Conservation (phyloP, 2,329 filamentous ascomycete genomes). For the Epichloe typhina region DNA sequence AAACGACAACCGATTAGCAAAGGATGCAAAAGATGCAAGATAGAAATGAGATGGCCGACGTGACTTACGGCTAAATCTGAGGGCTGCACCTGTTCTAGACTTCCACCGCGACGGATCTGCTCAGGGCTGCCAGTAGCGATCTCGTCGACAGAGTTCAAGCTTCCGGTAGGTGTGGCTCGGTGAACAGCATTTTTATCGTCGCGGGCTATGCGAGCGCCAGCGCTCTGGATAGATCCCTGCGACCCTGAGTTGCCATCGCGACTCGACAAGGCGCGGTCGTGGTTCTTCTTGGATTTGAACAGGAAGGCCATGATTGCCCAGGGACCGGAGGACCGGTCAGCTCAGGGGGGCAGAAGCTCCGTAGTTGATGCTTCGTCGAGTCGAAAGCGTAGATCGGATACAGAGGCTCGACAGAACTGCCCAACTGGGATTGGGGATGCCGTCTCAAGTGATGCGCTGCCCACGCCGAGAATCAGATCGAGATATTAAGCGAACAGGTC, state of each 20-base stretch:
- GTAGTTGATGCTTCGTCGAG: not conserved
- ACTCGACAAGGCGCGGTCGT: constrained; percentile 45
- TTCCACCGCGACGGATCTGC: constrained; percentile 42
- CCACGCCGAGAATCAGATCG: not conserved
- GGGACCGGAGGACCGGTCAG: constrained; percentile 24
- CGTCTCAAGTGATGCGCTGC: not conserved
- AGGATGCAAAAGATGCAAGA: not conserved
- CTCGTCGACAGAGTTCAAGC: constrained; percentile 58
- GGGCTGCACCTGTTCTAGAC: constrained; percentile 32
- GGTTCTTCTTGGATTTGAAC: constrained; percentile 70
- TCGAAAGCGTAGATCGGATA: not conserved
- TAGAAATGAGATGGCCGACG: not conserved
- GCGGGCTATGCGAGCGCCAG: constrained; percentile 30
- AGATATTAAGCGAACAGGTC: not conserved
- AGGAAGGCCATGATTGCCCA: constrained; percentile 59
- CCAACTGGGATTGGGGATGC: not conserved
- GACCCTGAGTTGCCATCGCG: constrained; percentile 38
- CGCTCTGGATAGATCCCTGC: constrained; percentile 35
- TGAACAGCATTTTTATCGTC: constrained; percentile 42
- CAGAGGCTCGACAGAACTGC: not conserved
- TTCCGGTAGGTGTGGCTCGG: constrained; percentile 63
- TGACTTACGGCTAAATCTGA: constrained; percentile 29
- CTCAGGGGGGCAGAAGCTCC: not conserved
- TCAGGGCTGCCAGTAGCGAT: constrained; percentile 49
- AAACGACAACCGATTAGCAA: not conserved